These are phyloP conservation scores for Pichia deserticola DNA, from an alignment of 805 yeast genomes.

Conservation along the genomic window DNA sequence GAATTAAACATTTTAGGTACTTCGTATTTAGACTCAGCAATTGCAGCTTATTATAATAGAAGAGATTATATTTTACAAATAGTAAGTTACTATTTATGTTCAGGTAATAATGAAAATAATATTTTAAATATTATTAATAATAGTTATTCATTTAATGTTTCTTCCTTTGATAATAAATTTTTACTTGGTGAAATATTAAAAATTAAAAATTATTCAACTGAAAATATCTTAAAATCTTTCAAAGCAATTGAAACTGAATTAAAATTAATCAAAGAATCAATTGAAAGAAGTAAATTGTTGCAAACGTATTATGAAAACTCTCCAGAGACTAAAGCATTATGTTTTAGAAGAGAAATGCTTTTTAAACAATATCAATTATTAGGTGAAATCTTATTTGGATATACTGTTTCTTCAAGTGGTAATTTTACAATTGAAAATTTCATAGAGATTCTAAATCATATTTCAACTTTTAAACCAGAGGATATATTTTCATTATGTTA, in stretches of 20 bases:
- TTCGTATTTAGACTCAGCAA: slow-evolving; percentile 51
- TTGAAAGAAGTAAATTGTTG: slow-evolving; percentile 46
- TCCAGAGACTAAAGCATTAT: slow-evolving; percentile 40
- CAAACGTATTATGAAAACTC: slow-evolving; percentile 38
- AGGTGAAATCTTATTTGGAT: slow-evolving; percentile 55
- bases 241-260: slow-evolving; percentile 50
- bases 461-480: slow-evolving; percentile 44
- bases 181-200: not conserved
- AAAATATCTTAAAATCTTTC: slow-evolving; percentile 41
- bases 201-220: not conserved
- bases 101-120: slow-evolving; percentile 1
- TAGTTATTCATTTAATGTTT: not conserved
- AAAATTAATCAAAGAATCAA: slow-evolving; percentile 42
- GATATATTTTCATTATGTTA: slow-evolving; percentile 61
- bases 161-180: not conserved
- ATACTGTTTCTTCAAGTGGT: slow-evolving; percentile 27
- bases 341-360: slow-evolving; percentile 55
- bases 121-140: not conserved
- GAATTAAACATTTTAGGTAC: slow-evolving; percentile 36
- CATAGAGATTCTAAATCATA: slow-evolving; percentile 35
- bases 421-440: slow-evolving; percentile 31
- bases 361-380: slow-evolving; percentile 63
- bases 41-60: slow-evolving; percentile 60
- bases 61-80: slow-evolving; percentile 69
- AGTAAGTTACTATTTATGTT: slow-evolving; percentile 34